Conservation (phyloP, 345 rosid species). For the Hevea brasiliensis region DNA sequence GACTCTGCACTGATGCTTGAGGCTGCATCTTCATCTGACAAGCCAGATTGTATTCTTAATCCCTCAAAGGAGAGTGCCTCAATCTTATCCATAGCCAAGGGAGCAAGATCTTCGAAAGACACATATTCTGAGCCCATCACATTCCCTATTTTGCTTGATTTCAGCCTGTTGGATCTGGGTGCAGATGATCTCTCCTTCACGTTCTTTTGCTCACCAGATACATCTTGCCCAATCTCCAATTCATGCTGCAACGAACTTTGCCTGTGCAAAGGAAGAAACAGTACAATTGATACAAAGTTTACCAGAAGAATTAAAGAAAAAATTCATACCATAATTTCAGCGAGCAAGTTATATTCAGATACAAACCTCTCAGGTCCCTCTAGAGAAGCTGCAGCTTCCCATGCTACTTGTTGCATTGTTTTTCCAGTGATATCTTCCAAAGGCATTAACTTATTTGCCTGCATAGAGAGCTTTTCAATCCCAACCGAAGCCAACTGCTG, state of each 20-base stretch:
- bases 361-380: conserved; percentile 64
- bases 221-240: conserved; percentile 36
- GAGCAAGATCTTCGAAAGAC: conserved; percentile 94
- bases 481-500: conserved; percentile 79
- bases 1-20: conserved; percentile 67
- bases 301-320: conserved; percentile 11
- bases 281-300: conserved; percentile 13
- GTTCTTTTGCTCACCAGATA: conserved; percentile 33
- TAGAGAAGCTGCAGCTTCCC: conserved; percentile 62
- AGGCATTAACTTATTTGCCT: conserved; percentile 91
- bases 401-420: conserved; percentile 78
- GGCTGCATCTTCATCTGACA: conserved; percentile 74
- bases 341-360: conserved; percentile 7
- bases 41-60: conserved; percentile 85
- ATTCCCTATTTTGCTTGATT: conserved; percentile 37
- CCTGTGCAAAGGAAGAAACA: conserved; percentile 43
- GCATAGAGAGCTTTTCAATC: conserved; percentile 90
- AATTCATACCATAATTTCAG: background rate
- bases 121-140: conserved; percentile 66
- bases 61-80: conserved; percentile 97
- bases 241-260: conserved; percentile 43
- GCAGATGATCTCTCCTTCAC: conserved; percentile 39
- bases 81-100: conserved; percentile 94
- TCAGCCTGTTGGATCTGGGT: conserved; percentile 36
- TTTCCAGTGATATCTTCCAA: conserved; percentile 89